Conservation (phyloP, 495 filamentous ascomycete genomes). For the Penicillium cinerascens region DNA sequence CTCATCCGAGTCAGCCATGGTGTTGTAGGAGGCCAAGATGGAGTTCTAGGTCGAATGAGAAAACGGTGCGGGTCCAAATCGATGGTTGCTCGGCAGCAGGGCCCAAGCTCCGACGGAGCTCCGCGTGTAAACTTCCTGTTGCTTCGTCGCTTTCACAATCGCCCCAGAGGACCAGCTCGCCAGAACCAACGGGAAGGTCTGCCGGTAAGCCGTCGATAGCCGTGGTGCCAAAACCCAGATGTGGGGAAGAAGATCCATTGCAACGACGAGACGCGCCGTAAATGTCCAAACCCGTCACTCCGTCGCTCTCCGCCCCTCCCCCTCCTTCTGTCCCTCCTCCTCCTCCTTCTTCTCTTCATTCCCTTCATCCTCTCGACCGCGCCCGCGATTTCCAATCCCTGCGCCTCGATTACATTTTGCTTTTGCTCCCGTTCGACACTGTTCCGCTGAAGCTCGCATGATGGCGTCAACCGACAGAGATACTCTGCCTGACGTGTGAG, state of each 20-base stretch:
- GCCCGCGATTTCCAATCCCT: slow-evolving; percentile 18
- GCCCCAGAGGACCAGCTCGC: background rate
- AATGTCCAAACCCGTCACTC: slow-evolving; percentile 21
- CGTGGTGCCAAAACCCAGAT: slow-evolving; percentile 24
- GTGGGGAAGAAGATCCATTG: slow-evolving; percentile 42
- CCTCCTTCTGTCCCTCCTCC: slow-evolving; percentile 22
- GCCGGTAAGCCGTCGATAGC: slow-evolving; percentile 22
- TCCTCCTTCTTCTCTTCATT: slow-evolving; percentile 23
- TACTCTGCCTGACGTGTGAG: slow-evolving; percentile 50
- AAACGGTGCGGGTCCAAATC: slow-evolving; percentile 17
- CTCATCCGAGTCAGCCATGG: slow-evolving; percentile 63
- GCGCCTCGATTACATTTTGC: slow-evolving; percentile 10
- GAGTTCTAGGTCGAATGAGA: background rate
- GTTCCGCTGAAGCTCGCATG: slow-evolving; percentile 40
- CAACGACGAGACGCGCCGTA: slow-evolving; percentile 29
- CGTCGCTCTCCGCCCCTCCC: slow-evolving; percentile 27
- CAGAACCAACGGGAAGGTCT: background rate
- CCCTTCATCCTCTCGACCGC: slow-evolving; percentile 22
- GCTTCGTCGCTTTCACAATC: background rate
- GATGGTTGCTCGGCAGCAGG: slow-evolving; percentile 56
- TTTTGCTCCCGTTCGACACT: slow-evolving; percentile 23
- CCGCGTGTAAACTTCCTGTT: slow-evolving; percentile 13
- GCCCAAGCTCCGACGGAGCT: slow-evolving; percentile 60
- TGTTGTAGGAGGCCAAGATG: background rate
- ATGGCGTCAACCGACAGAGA: slow-evolving; percentile 51